Base-by-base conservation (phyloP, 345 rosid species). In the Melaleuca quinquenervia region DNA sequence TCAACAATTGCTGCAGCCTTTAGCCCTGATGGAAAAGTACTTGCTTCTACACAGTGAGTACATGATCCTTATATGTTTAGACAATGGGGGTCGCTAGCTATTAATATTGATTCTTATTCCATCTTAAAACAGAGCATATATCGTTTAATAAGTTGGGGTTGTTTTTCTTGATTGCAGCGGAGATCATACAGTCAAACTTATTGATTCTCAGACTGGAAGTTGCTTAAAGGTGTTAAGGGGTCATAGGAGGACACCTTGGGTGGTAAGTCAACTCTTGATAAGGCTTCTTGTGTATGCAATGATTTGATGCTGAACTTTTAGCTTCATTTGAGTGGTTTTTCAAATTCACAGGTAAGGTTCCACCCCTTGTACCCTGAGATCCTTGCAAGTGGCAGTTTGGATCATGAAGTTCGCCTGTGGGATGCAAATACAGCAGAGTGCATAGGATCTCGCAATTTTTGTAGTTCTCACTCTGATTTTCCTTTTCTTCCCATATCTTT, bases 241-340 rank as follows among this genome's bases (percentile, higher is more conserved):
- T 89, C 99, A 97, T 90, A 92, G 97, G 88, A 92, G 98, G 89
- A 97, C 99, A 52, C 99, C 99, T 9, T 95, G 99, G 99, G 97
- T 97, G 97, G 98, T 96, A 92, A 93, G 98, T 64, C 11, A 14
- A 49, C 48, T 74, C 52, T 50, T 48, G 11, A 74, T 64, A 51
- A 20, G 52, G 60, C 32, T 80, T 11, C 50, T 22, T 80, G 45
- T 49, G 53, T 49, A 49, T 26, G 41, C 50, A 48, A 41, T 49
- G 83, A 51, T 80, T 45, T 80, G 29, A 48, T 26, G 53, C 18
- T 13, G 36, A 48, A 26, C 29, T 58, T 58, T n/a, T 49, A 22
- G 83, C 83, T 49, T 45, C 44, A 2, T n/a, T 51, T 80, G 24
- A 45, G 27, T 49, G 13, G 70, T 48, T 45, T 49, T 45, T 48